Percentiles rank a stretch among this genome's conserved stretches.
phyloP scores from a whole-genome alignment of 148 eudicot genomes.

The Rhododendron kiyosumense region DNA sequence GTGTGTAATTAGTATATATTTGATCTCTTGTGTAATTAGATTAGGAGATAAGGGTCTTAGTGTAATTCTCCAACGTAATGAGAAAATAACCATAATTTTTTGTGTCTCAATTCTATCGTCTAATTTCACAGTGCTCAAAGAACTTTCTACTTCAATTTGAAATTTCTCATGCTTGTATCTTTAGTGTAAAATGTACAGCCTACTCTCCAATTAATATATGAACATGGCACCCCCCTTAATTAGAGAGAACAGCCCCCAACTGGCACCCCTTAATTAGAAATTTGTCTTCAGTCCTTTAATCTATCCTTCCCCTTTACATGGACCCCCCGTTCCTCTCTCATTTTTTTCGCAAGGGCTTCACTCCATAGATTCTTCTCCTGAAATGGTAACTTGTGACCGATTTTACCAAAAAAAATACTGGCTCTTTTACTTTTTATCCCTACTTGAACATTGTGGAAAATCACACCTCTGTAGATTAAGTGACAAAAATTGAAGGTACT shows the following conservation, averaged over 20 bases:
- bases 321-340: not conserved
- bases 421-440: not conserved
- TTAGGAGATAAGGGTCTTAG: too few relatives aligned
- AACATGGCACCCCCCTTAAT: not conserved
- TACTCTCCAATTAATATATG: not conserved
- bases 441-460: not conserved
- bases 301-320: not conserved
- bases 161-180: too few relatives aligned
- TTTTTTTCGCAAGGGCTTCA: not conserved
- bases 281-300: not conserved
- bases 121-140: too few relatives aligned
- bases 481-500: not conserved
- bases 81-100: too few relatives aligned
- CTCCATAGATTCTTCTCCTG: not conserved
- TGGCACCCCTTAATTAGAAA: not conserved
- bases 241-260: not conserved
- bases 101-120: too few relatives aligned
- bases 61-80: too few relatives aligned
- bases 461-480: not conserved
- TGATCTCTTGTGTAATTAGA: too few relatives aligned
- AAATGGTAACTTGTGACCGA: not conserved
- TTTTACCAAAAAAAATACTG: not conserved
- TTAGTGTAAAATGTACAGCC: not conserved
- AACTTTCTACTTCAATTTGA: too few relatives aligned
- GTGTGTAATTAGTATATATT: too few relatives aligned